These are phyloP conservation scores for Dictyostelium discoideum DNA, from an alignment of 78 protist genomes.

Conservation along the genomic window DNA sequence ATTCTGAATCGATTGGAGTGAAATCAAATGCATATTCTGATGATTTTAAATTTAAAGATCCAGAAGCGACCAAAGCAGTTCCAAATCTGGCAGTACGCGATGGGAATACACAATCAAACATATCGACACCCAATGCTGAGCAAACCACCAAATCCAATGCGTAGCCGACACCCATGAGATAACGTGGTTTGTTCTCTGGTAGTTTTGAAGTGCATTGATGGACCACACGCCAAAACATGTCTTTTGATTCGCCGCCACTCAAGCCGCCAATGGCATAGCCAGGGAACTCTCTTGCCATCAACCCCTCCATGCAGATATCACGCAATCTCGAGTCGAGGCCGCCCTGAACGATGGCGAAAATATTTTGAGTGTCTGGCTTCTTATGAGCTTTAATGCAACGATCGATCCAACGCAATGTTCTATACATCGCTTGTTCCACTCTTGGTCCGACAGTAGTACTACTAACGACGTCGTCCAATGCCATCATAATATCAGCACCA, in stretches of 20 bases:
- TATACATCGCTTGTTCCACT: conserved; percentile 95
- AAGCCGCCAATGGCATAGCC: conserved; percentile 99
- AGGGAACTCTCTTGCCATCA: conserved; percentile 87
- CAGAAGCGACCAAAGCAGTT: conserved; percentile 87
- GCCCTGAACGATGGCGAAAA: conserved; percentile 98
- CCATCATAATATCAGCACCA: conserved; percentile 99
- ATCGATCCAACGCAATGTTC: conserved; percentile 98
- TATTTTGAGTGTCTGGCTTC: conserved; percentile 74
- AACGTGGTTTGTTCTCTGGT: conserved; percentile 94
- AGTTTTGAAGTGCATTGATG: conserved; percentile 83
- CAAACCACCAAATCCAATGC: conserved; percentile 97
- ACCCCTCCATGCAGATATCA: conserved; percentile 78
- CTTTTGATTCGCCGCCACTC: conserved; percentile 96
- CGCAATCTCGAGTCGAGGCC: conserved; percentile 88
- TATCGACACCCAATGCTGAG: conserved; percentile 97
- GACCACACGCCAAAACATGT: conserved; percentile 88
- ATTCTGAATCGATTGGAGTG: conserved; percentile 48
- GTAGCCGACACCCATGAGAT: conserved; percentile 99
- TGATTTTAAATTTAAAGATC: conserved; percentile 50
- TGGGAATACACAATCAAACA: conserved; percentile 99
- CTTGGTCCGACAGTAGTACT: conserved; percentile 86
- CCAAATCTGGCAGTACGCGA: conserved; percentile 96
- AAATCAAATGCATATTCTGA: conserved; percentile 38
- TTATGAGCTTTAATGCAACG: conserved; percentile 95
- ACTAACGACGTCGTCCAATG: conserved; percentile 90